Conservation (phyloP, 768 basidiomycete species). For the Leucosporidium scottii region DNA sequence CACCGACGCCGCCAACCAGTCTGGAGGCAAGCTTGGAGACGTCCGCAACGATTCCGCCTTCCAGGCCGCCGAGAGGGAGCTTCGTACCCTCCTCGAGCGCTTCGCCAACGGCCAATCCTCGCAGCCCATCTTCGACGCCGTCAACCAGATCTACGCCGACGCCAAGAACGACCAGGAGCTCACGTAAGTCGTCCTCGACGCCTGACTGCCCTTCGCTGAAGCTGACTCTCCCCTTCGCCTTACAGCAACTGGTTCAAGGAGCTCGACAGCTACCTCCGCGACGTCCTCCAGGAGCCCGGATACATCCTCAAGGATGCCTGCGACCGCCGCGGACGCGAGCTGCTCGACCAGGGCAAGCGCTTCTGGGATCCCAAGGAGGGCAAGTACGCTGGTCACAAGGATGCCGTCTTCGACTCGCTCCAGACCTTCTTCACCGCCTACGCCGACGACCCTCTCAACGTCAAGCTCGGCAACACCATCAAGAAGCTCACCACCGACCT, state of each 20-base stretch:
- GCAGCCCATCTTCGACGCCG: slow-evolving; percentile 60
- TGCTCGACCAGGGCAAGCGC: slow-evolving; percentile 62
- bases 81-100: slow-evolving; percentile 75
- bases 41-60: slow-evolving; percentile 53
- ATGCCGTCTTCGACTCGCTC: slow-evolving; percentile 63
- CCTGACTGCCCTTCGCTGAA: neutral
- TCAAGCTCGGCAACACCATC: slow-evolving; percentile 62
- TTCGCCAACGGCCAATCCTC: slow-evolving; percentile 72
- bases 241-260: slow-evolving; percentile 32
- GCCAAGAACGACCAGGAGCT: slow-evolving; percentile 67
- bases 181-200: slow-evolving; percentile 42
- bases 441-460: slow-evolving; percentile 75
- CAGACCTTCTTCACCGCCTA: slow-evolving; percentile 76
- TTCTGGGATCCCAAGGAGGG: slow-evolving; percentile 60
- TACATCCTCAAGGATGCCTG: slow-evolving; percentile 77
- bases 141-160: slow-evolving; percentile 66
- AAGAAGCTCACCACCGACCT: slow-evolving; percentile 60
- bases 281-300: slow-evolving; percentile 37
- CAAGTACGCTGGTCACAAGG: slow-evolving; percentile 69
- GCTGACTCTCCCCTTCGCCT: neutral
- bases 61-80: slow-evolving; percentile 47
- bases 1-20: slow-evolving; percentile 44
- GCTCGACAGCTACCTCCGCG: slow-evolving; percentile 35
- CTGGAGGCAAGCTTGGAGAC: slow-evolving; percentile 39
- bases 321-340: slow-evolving; percentile 54